Conservation (phyloP, 73 alveolate species). For the Paramecium octaurelia region DNA sequence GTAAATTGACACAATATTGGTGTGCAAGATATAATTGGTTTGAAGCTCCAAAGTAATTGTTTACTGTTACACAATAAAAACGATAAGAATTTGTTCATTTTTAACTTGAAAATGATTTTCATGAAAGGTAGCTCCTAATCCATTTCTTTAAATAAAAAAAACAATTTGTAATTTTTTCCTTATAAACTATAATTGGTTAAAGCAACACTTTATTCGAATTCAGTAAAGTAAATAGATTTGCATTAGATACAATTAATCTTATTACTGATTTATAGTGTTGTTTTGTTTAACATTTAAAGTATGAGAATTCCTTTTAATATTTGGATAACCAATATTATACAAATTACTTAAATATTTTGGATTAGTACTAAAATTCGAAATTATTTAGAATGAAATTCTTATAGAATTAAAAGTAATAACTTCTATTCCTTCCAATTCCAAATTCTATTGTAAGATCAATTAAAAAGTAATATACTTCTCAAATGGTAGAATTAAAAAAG, state of each 20-base stretch:
- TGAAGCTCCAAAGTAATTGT: not conserved
- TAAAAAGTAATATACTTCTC: not conserved
- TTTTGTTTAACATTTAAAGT: not conserved
- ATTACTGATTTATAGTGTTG: not conserved
- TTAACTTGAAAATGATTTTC: not conserved
- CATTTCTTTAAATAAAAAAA: not conserved
- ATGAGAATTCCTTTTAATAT: not conserved
- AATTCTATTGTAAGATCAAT: constrained; percentile 23
- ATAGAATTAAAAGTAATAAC: not conserved
- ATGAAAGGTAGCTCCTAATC: not conserved
- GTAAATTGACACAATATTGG: constrained; percentile 26
- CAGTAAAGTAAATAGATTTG: not conserved
- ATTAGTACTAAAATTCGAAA: not conserved
- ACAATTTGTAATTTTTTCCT: not conserved
- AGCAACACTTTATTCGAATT: not conserved
- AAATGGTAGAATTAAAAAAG: not conserved
- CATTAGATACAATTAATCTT: not conserved
- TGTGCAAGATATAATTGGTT: not conserved
- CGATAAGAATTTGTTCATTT: not conserved
- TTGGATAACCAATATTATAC: not conserved
- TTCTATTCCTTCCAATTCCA: not conserved
- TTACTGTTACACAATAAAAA: not conserved
- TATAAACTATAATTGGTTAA: not conserved
- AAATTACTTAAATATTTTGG: not conserved
- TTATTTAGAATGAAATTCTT: not conserved